Percentiles rank a stretch among this genome's conserved stretches.
Conservation (phyloP, 148 eudicot species). For the Suaeda aralocaspica region DNA sequence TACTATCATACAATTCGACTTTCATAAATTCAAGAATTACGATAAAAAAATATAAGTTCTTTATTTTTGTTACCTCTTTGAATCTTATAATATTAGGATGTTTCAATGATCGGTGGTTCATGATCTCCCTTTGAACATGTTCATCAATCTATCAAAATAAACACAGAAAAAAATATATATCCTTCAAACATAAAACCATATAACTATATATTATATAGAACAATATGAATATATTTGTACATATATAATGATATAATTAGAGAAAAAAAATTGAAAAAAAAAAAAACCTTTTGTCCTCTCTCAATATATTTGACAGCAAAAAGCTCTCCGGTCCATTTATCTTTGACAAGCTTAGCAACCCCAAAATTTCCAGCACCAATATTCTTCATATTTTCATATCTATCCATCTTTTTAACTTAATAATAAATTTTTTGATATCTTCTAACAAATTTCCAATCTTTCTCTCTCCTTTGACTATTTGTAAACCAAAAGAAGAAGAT, state of each 20-base stretch:
- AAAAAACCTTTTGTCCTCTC: constrained; percentile 56
- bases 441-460: background rate
- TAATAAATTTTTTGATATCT: background rate
- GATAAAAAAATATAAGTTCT: background rate
- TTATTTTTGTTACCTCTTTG: constrained; percentile 59
- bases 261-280: background rate
- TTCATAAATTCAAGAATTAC: background rate
- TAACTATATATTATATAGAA: too few relatives aligned
- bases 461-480: constrained; percentile 6
- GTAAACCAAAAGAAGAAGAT: background rate
- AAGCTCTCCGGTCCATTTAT: constrained; percentile 29
- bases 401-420: constrained; percentile 22
- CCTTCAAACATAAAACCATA: too few relatives aligned
- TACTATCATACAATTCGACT: background rate
- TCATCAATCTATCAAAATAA: constrained; percentile 59
- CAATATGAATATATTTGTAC: too few relatives aligned
- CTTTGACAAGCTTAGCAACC: constrained; percentile 45
- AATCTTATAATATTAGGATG: constrained; percentile 71
- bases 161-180: background rate
- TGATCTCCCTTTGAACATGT: constrained; percentile 72
- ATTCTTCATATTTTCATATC: constrained; percentile 38
- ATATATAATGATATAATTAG: too few relatives aligned
- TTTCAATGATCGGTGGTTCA: constrained; percentile 66
- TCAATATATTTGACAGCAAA: constrained; percentile 67
- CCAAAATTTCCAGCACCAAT: constrained; percentile 48